phyloP scores from a whole-genome alignment of 2,329 filamentous ascomycete species.

The Talaromyces atroroseus region DNA sequence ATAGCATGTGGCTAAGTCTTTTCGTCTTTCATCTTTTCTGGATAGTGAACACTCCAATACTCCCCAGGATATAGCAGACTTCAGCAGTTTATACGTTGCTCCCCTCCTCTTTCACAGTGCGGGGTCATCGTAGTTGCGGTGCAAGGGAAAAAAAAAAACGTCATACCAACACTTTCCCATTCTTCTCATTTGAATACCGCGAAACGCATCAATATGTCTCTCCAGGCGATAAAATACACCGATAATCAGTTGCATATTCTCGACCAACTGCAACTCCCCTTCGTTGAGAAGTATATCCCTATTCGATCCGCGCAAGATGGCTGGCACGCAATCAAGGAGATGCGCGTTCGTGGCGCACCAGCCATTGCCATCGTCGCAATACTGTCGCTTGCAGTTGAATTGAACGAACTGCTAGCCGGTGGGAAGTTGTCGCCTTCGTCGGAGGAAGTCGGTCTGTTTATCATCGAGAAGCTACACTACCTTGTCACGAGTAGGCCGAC shows the following conservation, averaged over 20 bases:
- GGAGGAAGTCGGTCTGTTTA: conserved; percentile 61
- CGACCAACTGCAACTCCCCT: conserved; percentile 59
- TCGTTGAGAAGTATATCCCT: conserved; percentile 52
- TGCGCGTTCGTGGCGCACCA: conserved; percentile 69
- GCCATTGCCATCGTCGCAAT: conserved; percentile 98
- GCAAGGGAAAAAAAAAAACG: not conserved
- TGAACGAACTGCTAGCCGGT: conserved; percentile 46
- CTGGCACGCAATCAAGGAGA: conserved; percentile 62
- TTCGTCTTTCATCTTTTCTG: not conserved
- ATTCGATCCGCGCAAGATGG: conserved; percentile 53
- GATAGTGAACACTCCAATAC: no score
- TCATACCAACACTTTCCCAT: not conserved
- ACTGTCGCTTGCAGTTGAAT: conserved; percentile 78
- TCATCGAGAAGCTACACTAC: conserved; percentile 74
- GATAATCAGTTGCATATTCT: conserved; percentile 54
- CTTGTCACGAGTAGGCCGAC: conserved; percentile 86
- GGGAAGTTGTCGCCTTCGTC: conserved; percentile 45
- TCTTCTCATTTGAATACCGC: not conserved
- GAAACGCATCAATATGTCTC: conserved; percentile 33
- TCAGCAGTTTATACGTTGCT: not conserved
- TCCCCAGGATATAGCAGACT: not conserved
- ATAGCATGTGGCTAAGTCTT: conserved; percentile 6
- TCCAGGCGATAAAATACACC: conserved; percentile 59
- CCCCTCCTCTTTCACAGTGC: not conserved
- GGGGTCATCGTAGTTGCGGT: not conserved